These are phyloP conservation scores for Fragaria ananassa DNA, from an alignment of 306 rosid genomes.

Conservation along the genomic window DNA sequence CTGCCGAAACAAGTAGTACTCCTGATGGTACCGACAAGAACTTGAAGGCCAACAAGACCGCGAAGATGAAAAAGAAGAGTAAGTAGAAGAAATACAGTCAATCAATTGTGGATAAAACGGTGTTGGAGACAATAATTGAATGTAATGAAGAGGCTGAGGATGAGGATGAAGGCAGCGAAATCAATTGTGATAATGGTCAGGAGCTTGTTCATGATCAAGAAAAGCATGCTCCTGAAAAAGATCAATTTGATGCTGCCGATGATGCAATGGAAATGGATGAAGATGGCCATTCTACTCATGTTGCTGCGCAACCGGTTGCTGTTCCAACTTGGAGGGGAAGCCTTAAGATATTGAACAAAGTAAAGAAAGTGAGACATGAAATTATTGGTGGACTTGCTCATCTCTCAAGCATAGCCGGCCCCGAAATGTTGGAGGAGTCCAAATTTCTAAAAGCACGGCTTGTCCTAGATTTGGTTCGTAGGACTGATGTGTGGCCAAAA, in stretches of 20 bases:
- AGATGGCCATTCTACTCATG: background rate
- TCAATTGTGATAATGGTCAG: background rate
- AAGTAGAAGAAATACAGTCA: background rate
- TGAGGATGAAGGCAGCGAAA: background rate
- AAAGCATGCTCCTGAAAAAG: background rate
- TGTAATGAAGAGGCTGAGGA: background rate
- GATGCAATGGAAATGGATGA: background rate
- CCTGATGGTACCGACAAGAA: background rate
- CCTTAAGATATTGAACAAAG: background rate
- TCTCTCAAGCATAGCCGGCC: background rate
- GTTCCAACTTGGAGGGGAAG: background rate
- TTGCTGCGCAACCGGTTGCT: background rate
- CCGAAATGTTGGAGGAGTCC: background rate
- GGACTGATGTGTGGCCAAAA: conserved; percentile 2
- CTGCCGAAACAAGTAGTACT: background rate
- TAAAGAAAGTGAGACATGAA: background rate
- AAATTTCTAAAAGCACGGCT: background rate
- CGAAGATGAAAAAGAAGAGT: background rate
- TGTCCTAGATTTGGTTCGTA: background rate
- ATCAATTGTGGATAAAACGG: background rate
- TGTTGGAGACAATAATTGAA: background rate
- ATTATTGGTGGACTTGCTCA: background rate
- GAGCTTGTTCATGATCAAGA: background rate
- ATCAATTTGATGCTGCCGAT: background rate
- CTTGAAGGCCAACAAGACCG: background rate